A percentile compares a stretch with the other conserved stretches of the same genome.
phyloP scores from a whole-genome alignment of 164 flowering plant genomes.

The Tinospora cordifolia region DNA sequence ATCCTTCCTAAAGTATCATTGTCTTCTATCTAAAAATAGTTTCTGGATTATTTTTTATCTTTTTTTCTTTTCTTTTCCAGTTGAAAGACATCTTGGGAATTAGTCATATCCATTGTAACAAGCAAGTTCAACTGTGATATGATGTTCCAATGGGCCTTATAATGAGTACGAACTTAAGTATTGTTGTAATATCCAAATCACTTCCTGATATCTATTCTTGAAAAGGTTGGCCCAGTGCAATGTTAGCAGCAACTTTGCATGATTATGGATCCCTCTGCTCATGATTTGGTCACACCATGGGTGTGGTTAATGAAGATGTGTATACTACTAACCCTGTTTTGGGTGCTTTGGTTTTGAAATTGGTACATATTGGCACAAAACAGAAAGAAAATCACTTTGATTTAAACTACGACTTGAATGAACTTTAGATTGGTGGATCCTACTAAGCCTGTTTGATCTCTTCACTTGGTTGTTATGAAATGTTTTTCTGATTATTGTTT shows the following conservation, averaged over 20 bases:
- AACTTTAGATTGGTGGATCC: conserved; percentile 93
- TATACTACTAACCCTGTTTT: too few relatives aligned
- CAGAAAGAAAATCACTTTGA: conserved; percentile 45
- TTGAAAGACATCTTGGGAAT: conserved; percentile 61
- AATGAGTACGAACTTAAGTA: background rate
- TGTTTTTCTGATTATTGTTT: background rate
- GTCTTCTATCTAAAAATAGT: conserved; percentile 82
- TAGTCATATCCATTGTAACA: conserved; percentile 70
- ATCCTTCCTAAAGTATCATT: conserved; percentile 58
- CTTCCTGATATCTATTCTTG: conserved; percentile 84
- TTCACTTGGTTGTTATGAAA: conserved; percentile 16
- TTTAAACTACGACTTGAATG: conserved; percentile 87
- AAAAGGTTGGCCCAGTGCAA: conserved; percentile 75
- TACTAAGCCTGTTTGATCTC: conserved; percentile 99
- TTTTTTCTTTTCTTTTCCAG: conserved; percentile 79
- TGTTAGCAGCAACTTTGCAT: conserved; percentile 71
- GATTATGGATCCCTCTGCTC: conserved; percentile 84
- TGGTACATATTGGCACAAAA: conserved; percentile 30
- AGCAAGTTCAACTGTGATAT: conserved; percentile 34
- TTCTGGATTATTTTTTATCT: conserved; percentile 82
- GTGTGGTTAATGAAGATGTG: conserved; percentile 96
- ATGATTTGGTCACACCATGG: conserved; percentile 91
- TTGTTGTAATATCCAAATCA: conserved; percentile 70
- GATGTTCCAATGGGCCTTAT: background rate
- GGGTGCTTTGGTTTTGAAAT: conserved; percentile 74